Evolutionary conservation across 495 filamentous ascomycete genomes (phyloP).

Genomic region (Echria macrotheca): DNA sequence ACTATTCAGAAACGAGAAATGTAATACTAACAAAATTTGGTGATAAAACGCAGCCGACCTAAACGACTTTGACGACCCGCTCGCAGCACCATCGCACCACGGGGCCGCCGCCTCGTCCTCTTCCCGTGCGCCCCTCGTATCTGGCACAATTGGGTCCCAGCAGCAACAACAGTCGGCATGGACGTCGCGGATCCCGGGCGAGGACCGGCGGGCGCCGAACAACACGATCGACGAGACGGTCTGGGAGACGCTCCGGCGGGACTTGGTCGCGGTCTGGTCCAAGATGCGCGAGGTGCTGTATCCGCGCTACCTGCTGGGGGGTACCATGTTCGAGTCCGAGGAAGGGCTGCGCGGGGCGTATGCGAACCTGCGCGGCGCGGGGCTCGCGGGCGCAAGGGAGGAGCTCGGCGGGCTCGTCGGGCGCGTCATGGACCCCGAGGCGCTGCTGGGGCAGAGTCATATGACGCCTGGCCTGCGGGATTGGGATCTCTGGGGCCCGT

Average conservation of each 20-base stretch:
- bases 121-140: constrained; percentile 68
- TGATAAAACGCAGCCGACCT: constrained; percentile 72
- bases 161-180: constrained; percentile 32
- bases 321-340: constrained; percentile 62
- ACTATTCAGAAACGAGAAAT: no score
- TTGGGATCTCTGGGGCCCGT: constrained; percentile 96
- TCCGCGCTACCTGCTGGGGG: constrained; percentile 87
- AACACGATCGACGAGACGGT: constrained; percentile 97
- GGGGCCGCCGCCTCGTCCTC: constrained; percentile 47
- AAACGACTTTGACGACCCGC: constrained; percentile 91
- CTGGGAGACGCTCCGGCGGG: constrained; percentile 88
- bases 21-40: no score
- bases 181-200: constrained; percentile 82
- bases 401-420: constrained; percentile 55
- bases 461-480: constrained; percentile 86
- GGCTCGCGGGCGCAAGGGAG: constrained; percentile 52
- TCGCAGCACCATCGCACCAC: no score
- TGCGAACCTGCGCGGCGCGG: constrained; percentile 42
- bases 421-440: constrained; percentile 58
- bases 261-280: constrained; percentile 88
- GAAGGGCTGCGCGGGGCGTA: constrained; percentile 48
- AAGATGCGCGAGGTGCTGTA: constrained; percentile 98
- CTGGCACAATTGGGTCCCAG: constrained; percentile 64
- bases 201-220: constrained; percentile 85
- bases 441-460: constrained; percentile 61